phyloP scores from a whole-genome alignment of 192 early-diverging fungal species.

The Diversispora eburnea region DNA sequence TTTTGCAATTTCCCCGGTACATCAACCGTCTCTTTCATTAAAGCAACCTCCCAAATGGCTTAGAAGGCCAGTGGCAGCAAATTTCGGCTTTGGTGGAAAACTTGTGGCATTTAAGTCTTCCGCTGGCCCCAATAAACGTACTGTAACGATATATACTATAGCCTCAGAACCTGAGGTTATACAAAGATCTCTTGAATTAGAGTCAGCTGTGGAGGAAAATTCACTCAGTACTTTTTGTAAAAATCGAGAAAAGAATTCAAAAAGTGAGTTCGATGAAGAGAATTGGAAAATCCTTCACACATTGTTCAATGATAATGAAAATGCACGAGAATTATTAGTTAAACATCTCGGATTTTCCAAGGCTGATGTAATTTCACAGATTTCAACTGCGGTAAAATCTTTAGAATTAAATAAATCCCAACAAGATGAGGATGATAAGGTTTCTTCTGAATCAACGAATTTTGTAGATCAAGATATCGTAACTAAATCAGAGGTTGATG shows the following conservation, averaged over 20 bases:
- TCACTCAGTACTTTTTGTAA: slow-evolving; percentile 42
- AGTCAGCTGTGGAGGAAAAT: slow-evolving; percentile 58
- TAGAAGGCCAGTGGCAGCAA: slow-evolving; percentile 76
- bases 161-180: slow-evolving; percentile 73
- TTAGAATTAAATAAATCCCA: slow-evolving; percentile 34
- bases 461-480: slow-evolving; percentile 5
- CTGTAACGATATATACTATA: slow-evolving; percentile 62
- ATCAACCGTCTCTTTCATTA: slow-evolving; percentile 46
- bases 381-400: slow-evolving; percentile 47
- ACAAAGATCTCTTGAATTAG: slow-evolving; percentile 67
- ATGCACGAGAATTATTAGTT: slow-evolving; percentile 76
- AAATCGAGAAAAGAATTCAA: slow-evolving; percentile 31
- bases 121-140: slow-evolving; percentile 32
- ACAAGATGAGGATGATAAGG: slow-evolving; percentile 21
- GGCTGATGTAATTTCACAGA: slow-evolving; percentile 57
- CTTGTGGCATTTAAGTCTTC: slow-evolving; percentile 65
- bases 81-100: slow-evolving; percentile 90
- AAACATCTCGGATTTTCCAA: slow-evolving; percentile 89
- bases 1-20: slow-evolving; percentile 55
- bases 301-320: slow-evolving; percentile 63
- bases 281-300: slow-evolving; percentile 82
- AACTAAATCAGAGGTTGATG: slow-evolving; percentile 6
- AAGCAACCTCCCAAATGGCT: slow-evolving; percentile 88
- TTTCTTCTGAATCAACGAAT: slow-evolving; percentile 30
- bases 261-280: slow-evolving; percentile 34